Evolutionary conservation across 345 rosid species (phyloP).

Genomic region (Sisymbrium irio): DNA sequence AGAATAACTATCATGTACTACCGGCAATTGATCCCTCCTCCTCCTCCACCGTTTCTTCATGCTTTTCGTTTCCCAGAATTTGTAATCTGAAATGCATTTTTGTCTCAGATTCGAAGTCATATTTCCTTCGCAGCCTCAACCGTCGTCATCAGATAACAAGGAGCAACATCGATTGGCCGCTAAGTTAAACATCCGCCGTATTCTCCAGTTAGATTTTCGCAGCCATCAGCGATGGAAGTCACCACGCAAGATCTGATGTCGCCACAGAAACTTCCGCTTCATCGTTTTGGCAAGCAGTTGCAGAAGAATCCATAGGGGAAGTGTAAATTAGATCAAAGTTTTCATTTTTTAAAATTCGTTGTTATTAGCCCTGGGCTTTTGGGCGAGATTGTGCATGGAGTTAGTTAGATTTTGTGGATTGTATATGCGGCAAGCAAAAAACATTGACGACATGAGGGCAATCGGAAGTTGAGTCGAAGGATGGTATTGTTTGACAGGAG

Average conservation of each 20-base stretch:
- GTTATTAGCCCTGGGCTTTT: not conserved
- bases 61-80: too few species aligned
- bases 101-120: slow-evolving; percentile 16
- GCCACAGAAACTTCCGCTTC: slow-evolving; percentile 30
- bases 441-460: slow-evolving; percentile 39
- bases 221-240: slow-evolving; percentile 18
- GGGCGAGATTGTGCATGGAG: not conserved
- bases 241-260: slow-evolving; percentile 23
- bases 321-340: slow-evolving; percentile 18
- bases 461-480: slow-evolving; percentile 41
- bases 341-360: not conserved
- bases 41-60: too few species aligned
- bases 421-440: slow-evolving; percentile 46
- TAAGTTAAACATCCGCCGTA: slow-evolving; percentile 8
- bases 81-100: slow-evolving; percentile 18
- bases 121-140: not conserved
- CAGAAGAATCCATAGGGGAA: slow-evolving; percentile 39
- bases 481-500: too few species aligned
- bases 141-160: not conserved
- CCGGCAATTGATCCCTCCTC: too few species aligned
- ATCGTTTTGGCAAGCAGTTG: slow-evolving; percentile 42
- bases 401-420: not conserved
- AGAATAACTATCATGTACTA: too few species aligned
- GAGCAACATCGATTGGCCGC: slow-evolving; percentile 19
- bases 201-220: slow-evolving; percentile 15